A percentile compares a stretch with the other conserved stretches of the same genome.
phyloP scores from a whole-genome alignment of 2,329 filamentous ascomycete genomes.

The Karstenula rhodostoma region DNA sequence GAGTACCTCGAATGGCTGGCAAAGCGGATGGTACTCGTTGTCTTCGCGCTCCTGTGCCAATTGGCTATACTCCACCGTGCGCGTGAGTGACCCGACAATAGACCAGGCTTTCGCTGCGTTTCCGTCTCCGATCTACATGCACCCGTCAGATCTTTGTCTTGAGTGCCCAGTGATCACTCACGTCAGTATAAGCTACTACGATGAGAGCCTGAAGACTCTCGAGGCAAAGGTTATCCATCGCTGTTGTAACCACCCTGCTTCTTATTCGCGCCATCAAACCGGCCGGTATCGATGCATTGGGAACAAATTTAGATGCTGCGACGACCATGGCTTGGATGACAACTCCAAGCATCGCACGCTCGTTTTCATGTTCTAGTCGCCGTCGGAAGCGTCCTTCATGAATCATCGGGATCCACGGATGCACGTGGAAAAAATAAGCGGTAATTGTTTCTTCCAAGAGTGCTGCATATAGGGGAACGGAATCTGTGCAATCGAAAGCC shows the following conservation, averaged over 20 bases:
- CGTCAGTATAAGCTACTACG: slow-evolving; percentile 26
- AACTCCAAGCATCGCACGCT: slow-evolving; percentile 13
- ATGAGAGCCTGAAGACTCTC: slow-evolving; percentile 25
- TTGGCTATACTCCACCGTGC: slow-evolving; percentile 28
- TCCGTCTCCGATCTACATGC: slow-evolving; percentile 21
- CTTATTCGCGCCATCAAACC: background rate
- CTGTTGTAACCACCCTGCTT: slow-evolving; percentile 20
- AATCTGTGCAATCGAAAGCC: background rate
- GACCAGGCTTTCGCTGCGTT: slow-evolving; percentile 26
- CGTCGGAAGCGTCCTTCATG: slow-evolving; percentile 25
- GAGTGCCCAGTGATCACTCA: background rate
- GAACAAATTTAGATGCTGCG: slow-evolving; percentile 24
- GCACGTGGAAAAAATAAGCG: slow-evolving; percentile 25
- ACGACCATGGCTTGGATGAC: slow-evolving; percentile 25
- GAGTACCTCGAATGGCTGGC: slow-evolving; percentile 20
- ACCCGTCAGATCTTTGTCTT: background rate
- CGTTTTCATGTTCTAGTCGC: slow-evolving; percentile 9
- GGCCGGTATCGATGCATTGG: background rate
- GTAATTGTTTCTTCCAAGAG: slow-evolving; percentile 17
- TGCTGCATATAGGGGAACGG: background rate
- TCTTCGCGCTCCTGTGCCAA: slow-evolving; percentile 29
- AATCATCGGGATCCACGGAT: slow-evolving; percentile 31
- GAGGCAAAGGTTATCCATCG: slow-evolving; percentile 22
- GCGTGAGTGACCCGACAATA: slow-evolving; percentile 27
- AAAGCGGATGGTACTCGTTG: slow-evolving; percentile 20